Evolutionary conservation across 768 basidiomycete species (phyloP).

Genomic region (Boletus rufocinnamomeus): DNA sequence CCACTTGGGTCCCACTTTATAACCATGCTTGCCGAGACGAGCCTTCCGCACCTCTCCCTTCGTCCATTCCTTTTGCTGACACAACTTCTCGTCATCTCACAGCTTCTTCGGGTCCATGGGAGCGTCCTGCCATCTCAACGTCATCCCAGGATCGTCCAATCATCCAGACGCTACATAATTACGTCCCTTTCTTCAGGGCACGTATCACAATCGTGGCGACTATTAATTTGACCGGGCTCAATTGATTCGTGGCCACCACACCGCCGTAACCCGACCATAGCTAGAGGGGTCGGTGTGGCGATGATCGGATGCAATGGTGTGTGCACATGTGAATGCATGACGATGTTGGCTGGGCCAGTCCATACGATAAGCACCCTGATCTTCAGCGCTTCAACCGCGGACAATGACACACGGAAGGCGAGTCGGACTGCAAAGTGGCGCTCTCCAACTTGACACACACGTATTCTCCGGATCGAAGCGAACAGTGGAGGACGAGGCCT

Average conservation of each 20-base stretch:
- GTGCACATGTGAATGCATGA: not conserved
- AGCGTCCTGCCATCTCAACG: not conserved
- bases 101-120: not conserved
- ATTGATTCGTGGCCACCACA: not conserved
- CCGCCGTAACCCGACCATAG: not conserved
- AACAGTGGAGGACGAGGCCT: not conserved
- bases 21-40: not conserved
- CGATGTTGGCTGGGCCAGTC: not conserved
- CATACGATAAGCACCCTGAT: not conserved
- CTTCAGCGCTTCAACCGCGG: not conserved
- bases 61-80: not conserved
- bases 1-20: slow-evolving; percentile 1
- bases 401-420: not conserved
- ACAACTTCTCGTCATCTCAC: not conserved
- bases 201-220: not conserved
- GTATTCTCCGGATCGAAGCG: not conserved
- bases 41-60: not conserved
- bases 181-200: not conserved
- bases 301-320: not conserved
- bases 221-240: not conserved
- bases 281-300: not conserved
- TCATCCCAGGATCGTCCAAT: not conserved
- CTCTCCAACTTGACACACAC: not conserved
- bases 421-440: not conserved
- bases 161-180: not conserved